phyloP scores from a whole-genome alignment of 108 stramenopile species.

The Cyclotella kingstonii region DNA sequence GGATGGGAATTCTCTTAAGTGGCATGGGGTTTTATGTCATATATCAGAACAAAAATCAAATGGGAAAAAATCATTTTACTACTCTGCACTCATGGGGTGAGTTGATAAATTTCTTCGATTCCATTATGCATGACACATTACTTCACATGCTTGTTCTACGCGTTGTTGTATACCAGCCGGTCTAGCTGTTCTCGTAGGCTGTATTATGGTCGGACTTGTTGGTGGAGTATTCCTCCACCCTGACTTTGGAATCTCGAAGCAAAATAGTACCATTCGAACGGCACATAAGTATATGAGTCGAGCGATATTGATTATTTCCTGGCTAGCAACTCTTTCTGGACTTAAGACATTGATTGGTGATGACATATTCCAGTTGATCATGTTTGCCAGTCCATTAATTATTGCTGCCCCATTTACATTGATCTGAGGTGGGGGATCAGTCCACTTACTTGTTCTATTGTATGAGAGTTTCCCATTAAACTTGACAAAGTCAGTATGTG shows the following conservation, averaged over 20 bases:
- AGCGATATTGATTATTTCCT: slow-evolving; percentile 46
- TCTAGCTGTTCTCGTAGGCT: slow-evolving; percentile 38
- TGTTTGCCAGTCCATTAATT: slow-evolving; percentile 62
- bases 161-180: slow-evolving; percentile 34
- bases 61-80: slow-evolving; percentile 58
- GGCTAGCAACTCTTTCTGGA: slow-evolving; percentile 62
- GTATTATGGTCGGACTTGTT: slow-evolving; percentile 49
- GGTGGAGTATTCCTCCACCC: slow-evolving; percentile 80
- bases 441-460: too few relatives aligned
- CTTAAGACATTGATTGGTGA: slow-evolving; percentile 54
- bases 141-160: background rate
- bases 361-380: slow-evolving; percentile 37
- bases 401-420: slow-evolving; percentile 63
- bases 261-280: slow-evolving; percentile 61
- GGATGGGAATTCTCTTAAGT: slow-evolving; percentile 45
- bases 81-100: slow-evolving; percentile 56
- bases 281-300: slow-evolving; percentile 64
- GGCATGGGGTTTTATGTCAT: slow-evolving; percentile 68
- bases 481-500: background rate
- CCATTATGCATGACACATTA: background rate
- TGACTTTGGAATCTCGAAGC: slow-evolving; percentile 81
- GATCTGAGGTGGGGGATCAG: slow-evolving; percentile 33
- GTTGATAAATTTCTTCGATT: background rate
- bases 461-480: too few relatives aligned
- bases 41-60: slow-evolving; percentile 70